Evolutionary conservation across 2,329 filamentous ascomycete genomes (phyloP), one percentile per base, ranked within the genome.

Genomic region (Pseudocercospora eumusae): DNA sequence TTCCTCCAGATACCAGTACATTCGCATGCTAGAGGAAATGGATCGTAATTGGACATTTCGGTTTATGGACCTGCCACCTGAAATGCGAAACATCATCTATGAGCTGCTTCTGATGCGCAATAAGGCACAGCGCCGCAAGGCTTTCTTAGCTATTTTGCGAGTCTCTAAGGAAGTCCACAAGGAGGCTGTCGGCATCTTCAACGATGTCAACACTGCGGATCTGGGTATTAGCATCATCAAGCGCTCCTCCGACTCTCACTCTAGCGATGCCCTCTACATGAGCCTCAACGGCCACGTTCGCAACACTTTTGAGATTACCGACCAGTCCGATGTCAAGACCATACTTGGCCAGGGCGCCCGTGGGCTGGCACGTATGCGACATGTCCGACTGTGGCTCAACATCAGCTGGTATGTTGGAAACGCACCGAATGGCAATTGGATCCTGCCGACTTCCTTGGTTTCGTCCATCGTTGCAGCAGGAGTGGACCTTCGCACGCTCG

Each of bases 91-190:
- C 11, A 2, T 23, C 4, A 58, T 61, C 28, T 61, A 57, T 47
- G 53, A 57, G 15, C 27, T 18, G 11, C 28, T 56, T 15, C 25
- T 61, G 2, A 23, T 27, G 18, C 18, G 44, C 15, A n/a, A 13
- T 44, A 23, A 28, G 18, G 47, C 6, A 10, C n/a, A 21, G 36
- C 4, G n/a, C 18, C 13, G 21, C 9, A 50, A 25, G 4, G 40
- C n/a, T n/a, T 36, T 57, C 33, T 31, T 57, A 7, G 28, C 50
- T 8, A 40, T 63, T 10, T 20, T 63, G 1, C 61, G 57, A 52
- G 56, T 53, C 5, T 59, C 56, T 28, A 63, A 63, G 31, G 28
- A 50, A 13, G 20, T 63, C 9, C 31, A 63, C 31, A 53, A 57
- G 23, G 61, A 63, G 28, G 52, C 52, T 2, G 40, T 45, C 6